Percentiles rank a stretch among this genome's conserved stretches.
These are phyloP conservation scores for Ilex aquifolium DNA, from an alignment of 257 asterid genomes.

Conservation along the genomic window DNA sequence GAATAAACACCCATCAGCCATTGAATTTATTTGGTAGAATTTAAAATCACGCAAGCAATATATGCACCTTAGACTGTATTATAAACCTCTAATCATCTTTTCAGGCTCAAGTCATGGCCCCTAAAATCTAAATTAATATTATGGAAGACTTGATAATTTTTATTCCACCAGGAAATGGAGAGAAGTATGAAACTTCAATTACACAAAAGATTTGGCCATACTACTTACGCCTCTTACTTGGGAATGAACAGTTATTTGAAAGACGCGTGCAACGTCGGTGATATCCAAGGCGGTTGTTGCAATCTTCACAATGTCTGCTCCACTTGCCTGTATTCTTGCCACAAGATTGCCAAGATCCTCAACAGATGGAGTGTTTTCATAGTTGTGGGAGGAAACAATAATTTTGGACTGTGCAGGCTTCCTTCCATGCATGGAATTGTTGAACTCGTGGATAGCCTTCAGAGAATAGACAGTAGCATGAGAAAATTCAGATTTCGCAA, in stretches of 20 bases:
- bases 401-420: conserved; percentile 75
- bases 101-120: too few relatives aligned
- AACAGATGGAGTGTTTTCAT: conserved; percentile 64
- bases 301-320: conserved; percentile 93
- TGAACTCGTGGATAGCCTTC: conserved; percentile 82
- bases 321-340: conserved; percentile 87
- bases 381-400: conserved; percentile 91
- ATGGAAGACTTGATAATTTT: too few relatives aligned
- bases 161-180: too few relatives aligned
- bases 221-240: conserved; percentile 54
- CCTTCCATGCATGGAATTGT: conserved; percentile 42
- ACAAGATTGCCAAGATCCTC: conserved; percentile 91
- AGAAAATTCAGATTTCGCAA: too few relatives aligned
- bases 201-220: too few relatives aligned
- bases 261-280: conserved; percentile 84
- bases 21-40: too few relatives aligned
- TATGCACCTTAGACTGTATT: too few relatives aligned
- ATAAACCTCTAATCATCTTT: too few relatives aligned
- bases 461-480: background rate
- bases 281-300: conserved; percentile 90
- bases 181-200: too few relatives aligned
- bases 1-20: too few relatives aligned
- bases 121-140: too few relatives aligned
- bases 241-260: conserved; percentile 81
- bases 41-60: too few relatives aligned